Evolutionary conservation across 164 flowering plant genomes (phyloP), one percentile per base, ranked within the genome.

Genomic region (Platanus orientalis): DNA sequence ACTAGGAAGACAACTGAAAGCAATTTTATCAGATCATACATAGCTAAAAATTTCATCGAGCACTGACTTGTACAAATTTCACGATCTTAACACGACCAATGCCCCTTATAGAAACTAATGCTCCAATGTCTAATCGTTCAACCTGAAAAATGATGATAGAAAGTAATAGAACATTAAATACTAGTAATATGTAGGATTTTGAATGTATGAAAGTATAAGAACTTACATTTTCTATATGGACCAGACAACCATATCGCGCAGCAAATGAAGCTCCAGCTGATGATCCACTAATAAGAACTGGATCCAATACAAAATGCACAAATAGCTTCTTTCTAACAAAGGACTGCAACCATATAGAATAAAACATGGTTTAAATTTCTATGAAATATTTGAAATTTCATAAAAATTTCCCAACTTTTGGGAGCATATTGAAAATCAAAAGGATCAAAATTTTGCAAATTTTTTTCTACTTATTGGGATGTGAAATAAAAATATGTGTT

Each of bases 281-380:
- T 47, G 83, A 68, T 49, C 66, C 62, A 60, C 63, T 58, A 7
- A 71, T 23, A 44, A 61, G 39, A 62, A 84, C 67, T 16, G 84
- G 89, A 63, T 84, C 89, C 73, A 86, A 67, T 69, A 86, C 87
- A 72, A 86, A 83, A 70, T 84, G 87, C 66, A 86, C 92, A 69
- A 86, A 86, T 34, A 78, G 65, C 59, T 78, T 86, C 79, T 71
- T 82, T 58, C 67, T 70, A 54, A 27, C 64, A 53, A 83, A 71
- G 21, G 87, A 74, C 92, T 86, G 89, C 82, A 78, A 60, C 36
- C 36, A 73, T 69, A 40, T 57, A 61, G 51, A 67, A 23, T 21
- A 1, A 45, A 23, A 61, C 11, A 45, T 11, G 12, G n/a, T n/a
- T 39, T 4, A 17, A 42, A 52, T 28, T 17, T 34, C 27, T 26